Percentiles rank a stretch among this genome's conserved stretches.
Evolutionary conservation across 768 basidiomycete species (phyloP).

Genomic region (Boletales sp.): DNA sequence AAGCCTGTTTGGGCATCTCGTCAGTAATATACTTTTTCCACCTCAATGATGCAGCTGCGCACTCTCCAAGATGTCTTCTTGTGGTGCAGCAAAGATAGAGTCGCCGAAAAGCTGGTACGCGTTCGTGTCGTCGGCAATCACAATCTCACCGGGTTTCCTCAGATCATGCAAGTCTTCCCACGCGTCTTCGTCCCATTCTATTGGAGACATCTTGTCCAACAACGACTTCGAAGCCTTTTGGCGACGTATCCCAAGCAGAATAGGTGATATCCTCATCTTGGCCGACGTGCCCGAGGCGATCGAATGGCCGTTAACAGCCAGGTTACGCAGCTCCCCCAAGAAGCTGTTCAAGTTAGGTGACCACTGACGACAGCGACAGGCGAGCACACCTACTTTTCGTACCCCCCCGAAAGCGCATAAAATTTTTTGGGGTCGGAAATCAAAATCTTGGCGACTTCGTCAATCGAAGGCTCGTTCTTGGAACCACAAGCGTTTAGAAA

Average conservation of each 20-base stretch:
- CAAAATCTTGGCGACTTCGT: conserved; percentile 72
- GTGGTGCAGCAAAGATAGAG: conserved; percentile 72
- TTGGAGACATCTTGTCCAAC: conserved; percentile 16
- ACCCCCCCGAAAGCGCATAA: conserved; percentile 65
- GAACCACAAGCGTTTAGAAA: conserved; percentile 89
- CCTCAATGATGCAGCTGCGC: not conserved
- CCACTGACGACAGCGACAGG: not conserved
- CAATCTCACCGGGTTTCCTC: conserved; percentile 61
- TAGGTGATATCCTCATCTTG: conserved; percentile 66
- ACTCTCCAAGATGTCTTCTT: conserved; percentile 92
- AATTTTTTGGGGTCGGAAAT: conserved; percentile 68
- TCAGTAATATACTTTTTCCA: not conserved
- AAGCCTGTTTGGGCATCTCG: conserved; percentile 46
- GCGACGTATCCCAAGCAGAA: conserved; percentile 73
- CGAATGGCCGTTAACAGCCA: conserved; percentile 70
- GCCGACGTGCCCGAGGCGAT: conserved; percentile 45
- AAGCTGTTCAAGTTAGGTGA: conserved; percentile 48
- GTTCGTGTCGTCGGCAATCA: conserved; percentile 85
- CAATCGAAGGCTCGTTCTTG: conserved; percentile 79
- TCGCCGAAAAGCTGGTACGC: conserved; percentile 76
- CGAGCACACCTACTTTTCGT: conserved; percentile 51
- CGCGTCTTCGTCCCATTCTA: conserved; percentile 59
- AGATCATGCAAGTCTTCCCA: conserved; percentile 75
- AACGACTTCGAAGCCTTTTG: conserved; percentile 31
- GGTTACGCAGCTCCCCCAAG: conserved; percentile 74